Base-by-base conservation (phyloP, 768 basidiomycete species). In the Suillus plorans region DNA sequence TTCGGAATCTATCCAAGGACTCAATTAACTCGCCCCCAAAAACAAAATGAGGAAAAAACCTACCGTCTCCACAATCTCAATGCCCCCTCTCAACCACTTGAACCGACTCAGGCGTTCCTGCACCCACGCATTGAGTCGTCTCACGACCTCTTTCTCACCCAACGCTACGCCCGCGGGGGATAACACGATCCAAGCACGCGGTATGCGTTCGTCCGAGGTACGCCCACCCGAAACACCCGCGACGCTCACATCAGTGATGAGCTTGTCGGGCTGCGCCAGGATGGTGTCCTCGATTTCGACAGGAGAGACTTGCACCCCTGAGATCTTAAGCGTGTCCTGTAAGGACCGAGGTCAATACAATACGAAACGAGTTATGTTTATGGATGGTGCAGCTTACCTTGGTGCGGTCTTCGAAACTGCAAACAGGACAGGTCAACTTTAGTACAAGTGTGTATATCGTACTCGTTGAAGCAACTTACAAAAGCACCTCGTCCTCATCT, bases 311-410 rank as follows among this genome's bases (percentile, higher is more conserved):
- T 91, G 90, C 25, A 76, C 77, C 5, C 89, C 90, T 0, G 88
- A 89, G 13, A 92, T 81, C 71, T 91, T 92, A 22, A 92, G 77
- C 0, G 85, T 90, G 69, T 91, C 90, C 85, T 89, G 53, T 13
- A 12, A 37, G 45, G 5, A 59, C 58, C 12, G 14, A 2, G 31
- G n/a, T 58, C 13, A 63, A 25, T 28, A 39, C 8, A 41, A 25
- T n/a, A 14, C 4, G 50, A 8, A 58, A 9, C 20, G 2, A 44
- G 18, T 78, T 4, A 72, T 37, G 34, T 62, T 25, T 4, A 39
- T 3, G 22, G 22, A 53, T 60, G 45, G 25, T 2, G 25, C 22
- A 28, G n/a, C 63, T 65, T 58, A 86, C 87, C 82, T 91, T 91
- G 3, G 80, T 78, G 62, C 90, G 81, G 73, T 91, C 89, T 4